These are phyloP conservation scores for Aspergillus pseudonomiae DNA, from an alignment of 2,329 filamentous ascomycete species.

Conservation along the genomic window DNA sequence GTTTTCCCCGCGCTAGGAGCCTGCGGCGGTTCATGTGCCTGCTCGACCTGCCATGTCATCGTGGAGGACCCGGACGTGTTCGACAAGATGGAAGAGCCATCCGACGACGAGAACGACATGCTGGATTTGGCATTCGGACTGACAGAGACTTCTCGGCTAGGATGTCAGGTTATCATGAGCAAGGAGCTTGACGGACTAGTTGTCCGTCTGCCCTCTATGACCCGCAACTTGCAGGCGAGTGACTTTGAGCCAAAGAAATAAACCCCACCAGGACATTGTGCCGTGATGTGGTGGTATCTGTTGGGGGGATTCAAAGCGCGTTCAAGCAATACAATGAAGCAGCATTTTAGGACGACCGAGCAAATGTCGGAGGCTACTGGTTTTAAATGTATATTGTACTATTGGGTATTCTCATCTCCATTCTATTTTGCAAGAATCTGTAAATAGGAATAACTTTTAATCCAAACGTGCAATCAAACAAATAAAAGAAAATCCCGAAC, in stretches of 20 bases:
- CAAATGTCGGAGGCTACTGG: constrained; percentile 14
- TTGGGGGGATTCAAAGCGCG: constrained; percentile 16
- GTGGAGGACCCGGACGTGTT: constrained; percentile 73
- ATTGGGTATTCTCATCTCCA: constrained; percentile 33
- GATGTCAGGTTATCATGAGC: constrained; percentile 89
- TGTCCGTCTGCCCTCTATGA: constrained; percentile 89
- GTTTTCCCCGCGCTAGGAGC: constrained; percentile 58
- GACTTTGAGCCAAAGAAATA: constrained; percentile 68
- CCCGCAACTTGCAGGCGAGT: constrained; percentile 90
- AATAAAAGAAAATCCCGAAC: constrained; percentile 29
- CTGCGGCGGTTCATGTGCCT: constrained; percentile 91
- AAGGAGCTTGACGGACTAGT: constrained; percentile 85
- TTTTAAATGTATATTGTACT: constrained; percentile 21
- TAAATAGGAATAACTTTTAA: constrained; percentile 32
- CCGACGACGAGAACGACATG: constrained; percentile 87
- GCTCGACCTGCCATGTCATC: constrained; percentile 90
- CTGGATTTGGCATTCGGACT: constrained; percentile 86
- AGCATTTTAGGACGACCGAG: not conserved
- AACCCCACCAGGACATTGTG: not conserved
- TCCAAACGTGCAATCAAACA: constrained; percentile 24
- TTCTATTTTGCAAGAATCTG: constrained; percentile 27
- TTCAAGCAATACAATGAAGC: constrained; percentile 11
- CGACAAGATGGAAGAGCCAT: constrained; percentile 76
- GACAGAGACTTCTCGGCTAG: constrained; percentile 80
- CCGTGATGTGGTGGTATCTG: not conserved